Base-by-base conservation (phyloP, 768 basidiomycete species). In the Suillus luteus region DNA sequence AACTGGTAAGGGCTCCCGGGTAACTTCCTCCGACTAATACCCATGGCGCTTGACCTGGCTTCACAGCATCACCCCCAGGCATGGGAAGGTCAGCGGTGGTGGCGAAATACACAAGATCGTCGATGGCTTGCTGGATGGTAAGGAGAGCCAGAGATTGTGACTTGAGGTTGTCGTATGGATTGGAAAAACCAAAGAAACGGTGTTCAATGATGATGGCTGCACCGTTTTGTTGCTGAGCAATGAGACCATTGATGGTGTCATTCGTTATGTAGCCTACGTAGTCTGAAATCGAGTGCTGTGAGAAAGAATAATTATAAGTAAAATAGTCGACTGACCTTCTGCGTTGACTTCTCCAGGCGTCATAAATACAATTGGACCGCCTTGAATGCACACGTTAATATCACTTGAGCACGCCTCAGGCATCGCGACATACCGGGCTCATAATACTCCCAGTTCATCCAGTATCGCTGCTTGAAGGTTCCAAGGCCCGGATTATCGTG, bases 81-180 rank as follows among this genome's bases (percentile, higher is more conserved):
- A 88, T 87, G 3, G 90, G 86, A 27, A 92, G 81, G 40, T 82
- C 74, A 17, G 84, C 89, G 63, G 83, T 89, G 65, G 86, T 79
- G 19, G 87, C 81, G 68, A 92, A 92, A 73, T 87, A 89, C 19
- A 80, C 88, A 46, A 91, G 73, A 68, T 92, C 90, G 55, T 90
- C 86, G 65, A 90, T 85, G 7, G 88, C 87, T 74, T 92, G 90
- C 71, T 90, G 86, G 59, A 92, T 82, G 1, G 88, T 91, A 70
- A 87, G 87, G 15, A 84, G 67, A 54, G 76, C 75, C 49, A 41
- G 41, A 69, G 86, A 89, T 68, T 81, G 73, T 33, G 82, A 83
- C 38, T 78, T 83, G 31, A 92, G 81, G 71, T 91, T 81, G 27
- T 82, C 77, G 55, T 80, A 82, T 4, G 90, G 90, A 71, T 90